phyloP scores from a whole-genome alignment of 441 rosid species.

The Geranium incanum region DNA sequence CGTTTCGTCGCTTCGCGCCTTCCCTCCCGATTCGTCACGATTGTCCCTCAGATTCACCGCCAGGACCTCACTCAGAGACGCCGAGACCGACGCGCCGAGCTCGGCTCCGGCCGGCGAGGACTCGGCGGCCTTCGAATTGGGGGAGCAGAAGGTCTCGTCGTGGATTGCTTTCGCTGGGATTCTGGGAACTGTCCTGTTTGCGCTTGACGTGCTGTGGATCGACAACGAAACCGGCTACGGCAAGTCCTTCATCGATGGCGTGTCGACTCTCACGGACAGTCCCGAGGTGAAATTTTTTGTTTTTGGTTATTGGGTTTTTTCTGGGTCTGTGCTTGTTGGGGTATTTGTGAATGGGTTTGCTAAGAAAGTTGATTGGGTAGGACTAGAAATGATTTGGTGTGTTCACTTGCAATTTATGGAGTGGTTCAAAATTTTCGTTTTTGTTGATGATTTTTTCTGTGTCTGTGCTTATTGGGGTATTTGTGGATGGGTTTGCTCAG shows the following conservation, averaged over 20 bases:
- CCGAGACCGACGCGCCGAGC: conserved; percentile 12
- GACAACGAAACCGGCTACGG: background rate
- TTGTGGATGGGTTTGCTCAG: too few species aligned
- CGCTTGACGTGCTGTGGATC: background rate
- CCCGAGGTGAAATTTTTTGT: background rate
- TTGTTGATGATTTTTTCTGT: too few species aligned
- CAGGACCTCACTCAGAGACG: conserved; percentile 15
- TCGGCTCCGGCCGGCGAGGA: background rate
- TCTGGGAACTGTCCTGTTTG: background rate
- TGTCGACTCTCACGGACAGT: background rate
- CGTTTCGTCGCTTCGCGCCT: background rate
- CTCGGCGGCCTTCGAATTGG: background rate
- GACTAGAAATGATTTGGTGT: too few species aligned
- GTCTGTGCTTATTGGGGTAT: too few species aligned
- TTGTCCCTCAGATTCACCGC: conserved; percentile 9
- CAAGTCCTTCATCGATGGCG: conserved; percentile 2
- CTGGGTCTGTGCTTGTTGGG: background rate
- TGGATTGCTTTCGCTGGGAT: background rate
- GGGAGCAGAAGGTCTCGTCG: background rate
- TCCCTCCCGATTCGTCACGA: background rate
- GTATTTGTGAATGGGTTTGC: too few species aligned
- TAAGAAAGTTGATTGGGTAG: background rate
- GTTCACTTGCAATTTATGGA: too few species aligned
- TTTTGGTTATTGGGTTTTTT: background rate
- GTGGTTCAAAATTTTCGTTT: too few species aligned